Base-by-base conservation (phyloP, 805 yeast species). In the Wickerhamiella slavikovae region DNA sequence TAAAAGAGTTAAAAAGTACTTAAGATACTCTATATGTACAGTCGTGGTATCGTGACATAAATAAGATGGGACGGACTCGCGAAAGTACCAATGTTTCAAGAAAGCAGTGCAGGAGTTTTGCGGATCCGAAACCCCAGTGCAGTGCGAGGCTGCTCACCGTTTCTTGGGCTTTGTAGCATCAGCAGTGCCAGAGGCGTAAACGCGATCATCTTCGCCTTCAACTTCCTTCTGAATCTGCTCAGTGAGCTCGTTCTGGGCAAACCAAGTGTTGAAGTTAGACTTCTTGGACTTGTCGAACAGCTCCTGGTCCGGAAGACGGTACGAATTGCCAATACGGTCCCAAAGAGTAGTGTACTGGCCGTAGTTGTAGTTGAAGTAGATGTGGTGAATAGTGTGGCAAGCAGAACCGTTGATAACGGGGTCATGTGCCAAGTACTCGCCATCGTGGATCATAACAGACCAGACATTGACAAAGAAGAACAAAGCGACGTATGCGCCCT, bases 381-480 rank as follows among this genome's bases (percentile, higher is more conserved):
- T 58, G 51, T 89, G 98, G 55, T 89, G 98, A 28, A 85, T 71
- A 1, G 98, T 83, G 58, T 89, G 98, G 55, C 96, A 85, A 4
- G 98, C 98, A 12, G 96, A 83, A 45, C 98, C 98, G 54, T 89
- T 89, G 40, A 89, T 75, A 34, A 80, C 66, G 5, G 95, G 93
- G 51, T 82, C 92, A 52, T 79, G 76, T 25, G 93, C 76, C 61
- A 85, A 53, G 54, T 82, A 89, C 51, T 83, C 89, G 40, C 98
- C 98, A 49, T 89, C 98, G 55, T 89, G 98, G 48, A 89, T 89
- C 89, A 85, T 76, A 25, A 89, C 93, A 10, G 98, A 79, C 98
- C 98, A 89, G 52, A 85, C 73, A 56, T 89, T 85, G 39, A 89
- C 94, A 55, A 82, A 74, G 1, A 85, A 71, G 60, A 89, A 89